phyloP scores from a whole-genome alignment of 2,329 filamentous ascomycete species.

The Myriosclerotinia curreyana region DNA sequence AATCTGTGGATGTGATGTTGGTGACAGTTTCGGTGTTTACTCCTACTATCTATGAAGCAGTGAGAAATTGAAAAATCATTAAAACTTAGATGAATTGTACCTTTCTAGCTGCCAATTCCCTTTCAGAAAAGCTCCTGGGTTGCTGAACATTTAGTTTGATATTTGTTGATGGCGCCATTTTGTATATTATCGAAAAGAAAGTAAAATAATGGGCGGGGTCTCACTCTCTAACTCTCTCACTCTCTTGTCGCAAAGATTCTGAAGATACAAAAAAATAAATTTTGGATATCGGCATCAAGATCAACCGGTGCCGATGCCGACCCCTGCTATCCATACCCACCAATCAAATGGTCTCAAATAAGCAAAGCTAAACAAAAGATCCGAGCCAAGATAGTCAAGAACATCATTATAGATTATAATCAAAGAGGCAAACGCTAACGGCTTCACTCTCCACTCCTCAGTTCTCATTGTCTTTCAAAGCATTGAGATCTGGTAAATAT shows the following conservation, averaged over 20 bases:
- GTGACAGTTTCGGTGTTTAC: constrained; percentile 89
- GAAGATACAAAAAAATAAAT: constrained; percentile 21
- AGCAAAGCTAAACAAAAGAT: constrained; percentile 20
- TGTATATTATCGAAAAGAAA: constrained; percentile 34
- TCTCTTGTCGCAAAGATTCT: constrained; percentile 20
- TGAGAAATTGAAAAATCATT: constrained; percentile 19
- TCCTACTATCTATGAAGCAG: constrained; percentile 65
- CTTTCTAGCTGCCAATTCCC: constrained; percentile 59
- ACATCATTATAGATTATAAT: constrained; percentile 29
- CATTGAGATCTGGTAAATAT: constrained; percentile 32
- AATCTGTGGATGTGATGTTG: constrained; percentile 85
- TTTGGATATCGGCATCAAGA: constrained; percentile 21
- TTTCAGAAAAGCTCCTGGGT: constrained; percentile 38
- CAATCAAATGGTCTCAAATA: constrained; percentile 14
- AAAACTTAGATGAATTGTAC: constrained; percentile 42
- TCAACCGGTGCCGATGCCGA: constrained; percentile 21
- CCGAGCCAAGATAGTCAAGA: constrained; percentile 26
- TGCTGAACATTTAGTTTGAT: neutral
- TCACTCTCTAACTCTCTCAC: too few species aligned
- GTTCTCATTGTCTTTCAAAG: constrained; percentile 28
- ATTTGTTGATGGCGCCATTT: constrained; percentile 31
- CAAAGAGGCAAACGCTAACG: constrained; percentile 19
- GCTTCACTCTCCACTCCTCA: constrained; percentile 25
- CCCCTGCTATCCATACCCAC: neutral
- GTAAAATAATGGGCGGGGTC: constrained; percentile 8